Percentiles rank a stretch among this genome's conserved stretches.
Evolutionary conservation across 208 protist species (phyloP).

Genomic region (Acanthamoeba comandoni): DNA sequence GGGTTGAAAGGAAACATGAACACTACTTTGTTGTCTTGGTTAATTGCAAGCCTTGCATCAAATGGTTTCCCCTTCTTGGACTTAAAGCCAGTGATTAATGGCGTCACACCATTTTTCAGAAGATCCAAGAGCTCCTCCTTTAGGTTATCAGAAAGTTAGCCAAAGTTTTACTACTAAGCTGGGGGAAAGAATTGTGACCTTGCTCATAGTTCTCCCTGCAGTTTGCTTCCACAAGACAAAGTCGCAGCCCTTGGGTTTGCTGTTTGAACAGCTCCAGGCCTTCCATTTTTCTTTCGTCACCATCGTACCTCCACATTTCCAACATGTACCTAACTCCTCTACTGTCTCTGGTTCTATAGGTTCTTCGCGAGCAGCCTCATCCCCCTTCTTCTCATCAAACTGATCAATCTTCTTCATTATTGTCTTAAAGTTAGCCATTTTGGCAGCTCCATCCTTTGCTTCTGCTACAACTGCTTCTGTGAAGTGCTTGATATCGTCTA

Average conservation of each 20-base stretch:
- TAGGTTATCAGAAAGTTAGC: not conserved
- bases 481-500: conserved; percentile 67
- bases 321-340: conserved; percentile 52
- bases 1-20: conserved; percentile 52
- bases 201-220: conserved; percentile 12
- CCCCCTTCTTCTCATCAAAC: not conserved
- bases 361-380: not conserved
- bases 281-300: not conserved
- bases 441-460: conserved; percentile 49
- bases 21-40: conserved; percentile 66
- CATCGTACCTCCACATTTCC: conserved; percentile 61
- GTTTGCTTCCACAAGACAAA: conserved; percentile 66
- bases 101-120: conserved; percentile 30
- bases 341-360: not conserved
- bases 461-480: conserved; percentile 12
- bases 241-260: conserved; percentile 23
- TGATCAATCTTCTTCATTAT: conserved; percentile 42
- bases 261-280: conserved; percentile 11
- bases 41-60: conserved; percentile 52
- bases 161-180: not conserved
- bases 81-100: conserved; percentile 41
- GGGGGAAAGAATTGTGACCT: not conserved
- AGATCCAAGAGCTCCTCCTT: conserved; percentile 57
- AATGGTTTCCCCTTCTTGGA: conserved; percentile 46
- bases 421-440: conserved; percentile 18